Conservation (phyloP, 2,329 filamentous ascomycete genomes). For the Epichloe sylvatica region DNA sequence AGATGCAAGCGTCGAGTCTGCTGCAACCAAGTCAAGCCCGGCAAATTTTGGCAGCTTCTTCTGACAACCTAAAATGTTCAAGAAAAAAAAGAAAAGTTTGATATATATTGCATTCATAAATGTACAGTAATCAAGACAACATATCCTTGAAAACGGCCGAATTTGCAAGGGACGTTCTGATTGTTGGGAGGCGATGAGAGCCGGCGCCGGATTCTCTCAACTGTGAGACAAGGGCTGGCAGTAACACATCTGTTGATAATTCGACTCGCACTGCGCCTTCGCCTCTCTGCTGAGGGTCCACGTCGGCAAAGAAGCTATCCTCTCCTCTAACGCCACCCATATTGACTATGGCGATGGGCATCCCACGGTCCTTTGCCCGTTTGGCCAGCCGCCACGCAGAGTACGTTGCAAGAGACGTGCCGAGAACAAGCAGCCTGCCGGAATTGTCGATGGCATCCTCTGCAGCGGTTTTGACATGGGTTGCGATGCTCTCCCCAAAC, state of each 20-base stretch:
- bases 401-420: conserved; percentile 86
- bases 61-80: conserved; percentile 19
- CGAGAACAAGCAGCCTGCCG: conserved; percentile 62
- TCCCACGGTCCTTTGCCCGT: conserved; percentile 63
- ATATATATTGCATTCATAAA: conserved; percentile 9
- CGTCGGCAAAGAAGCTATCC: conserved; percentile 50
- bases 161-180: not conserved
- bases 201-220: conserved; percentile 21
- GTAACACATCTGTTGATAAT: conserved; percentile 40
- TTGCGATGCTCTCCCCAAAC: conserved; percentile 87
- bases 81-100: not conserved
- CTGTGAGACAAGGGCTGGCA: conserved; percentile 42
- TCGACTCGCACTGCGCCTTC: conserved; percentile 42
- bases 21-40: conserved; percentile 14
- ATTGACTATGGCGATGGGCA: conserved; percentile 80
- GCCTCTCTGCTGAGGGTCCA: conserved; percentile 38
- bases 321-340: conserved; percentile 73
- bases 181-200: not conserved
- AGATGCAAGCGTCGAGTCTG: conserved; percentile 8
- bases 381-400: conserved; percentile 86
- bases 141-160: conserved; percentile 40
- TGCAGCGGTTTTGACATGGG: conserved; percentile 55
- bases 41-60: conserved; percentile 35
- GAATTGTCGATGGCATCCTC: conserved; percentile 69
- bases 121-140: conserved; percentile 33